Percentiles rank a stretch among this genome's conserved stretches.
These are phyloP conservation scores for Hygrocybe coccinea DNA, from an alignment of 768 basidiomycete genomes.

Conservation along the genomic window DNA sequence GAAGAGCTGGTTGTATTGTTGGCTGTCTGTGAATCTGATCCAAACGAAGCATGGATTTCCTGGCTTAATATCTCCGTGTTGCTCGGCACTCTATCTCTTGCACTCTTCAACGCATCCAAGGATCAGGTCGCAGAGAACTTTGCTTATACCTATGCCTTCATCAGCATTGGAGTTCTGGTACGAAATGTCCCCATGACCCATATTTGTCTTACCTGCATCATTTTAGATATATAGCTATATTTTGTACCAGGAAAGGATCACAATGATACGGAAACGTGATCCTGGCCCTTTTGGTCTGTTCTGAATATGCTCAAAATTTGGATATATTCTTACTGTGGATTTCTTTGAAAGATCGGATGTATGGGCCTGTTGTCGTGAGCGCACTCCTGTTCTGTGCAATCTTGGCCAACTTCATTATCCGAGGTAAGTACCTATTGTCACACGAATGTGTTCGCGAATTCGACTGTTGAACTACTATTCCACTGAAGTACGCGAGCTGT, in stretches of 20 bases:
- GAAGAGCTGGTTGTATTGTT: not conserved
- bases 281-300: conserved; percentile 81
- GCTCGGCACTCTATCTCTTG: conserved; percentile 78
- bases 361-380: conserved; percentile 82
- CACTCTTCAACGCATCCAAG: conserved; percentile 81
- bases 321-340: not conserved
- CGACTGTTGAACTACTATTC: conserved; percentile 6
- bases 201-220: not conserved
- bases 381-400: conserved; percentile 81
- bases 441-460: not conserved
- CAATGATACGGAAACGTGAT: conserved; percentile 85
- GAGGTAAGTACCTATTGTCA: conserved; percentile 50
- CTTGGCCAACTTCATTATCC: conserved; percentile 80
- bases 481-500: conserved; percentile 57
- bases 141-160: conserved; percentile 75
- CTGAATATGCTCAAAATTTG: not conserved
- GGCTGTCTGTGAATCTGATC: not conserved
- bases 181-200: conserved; percentile 16
- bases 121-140: conserved; percentile 70
- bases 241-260: conserved; percentile 83
- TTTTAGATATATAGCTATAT: conserved; percentile 76
- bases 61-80: conserved; percentile 87
- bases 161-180: conserved; percentile 70
- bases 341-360: conserved; percentile 71
- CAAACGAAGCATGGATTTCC: conserved; percentile 78